phyloP scores from a whole-genome alignment of 2,329 filamentous ascomycete genomes.

The Didymella exigua region DNA sequence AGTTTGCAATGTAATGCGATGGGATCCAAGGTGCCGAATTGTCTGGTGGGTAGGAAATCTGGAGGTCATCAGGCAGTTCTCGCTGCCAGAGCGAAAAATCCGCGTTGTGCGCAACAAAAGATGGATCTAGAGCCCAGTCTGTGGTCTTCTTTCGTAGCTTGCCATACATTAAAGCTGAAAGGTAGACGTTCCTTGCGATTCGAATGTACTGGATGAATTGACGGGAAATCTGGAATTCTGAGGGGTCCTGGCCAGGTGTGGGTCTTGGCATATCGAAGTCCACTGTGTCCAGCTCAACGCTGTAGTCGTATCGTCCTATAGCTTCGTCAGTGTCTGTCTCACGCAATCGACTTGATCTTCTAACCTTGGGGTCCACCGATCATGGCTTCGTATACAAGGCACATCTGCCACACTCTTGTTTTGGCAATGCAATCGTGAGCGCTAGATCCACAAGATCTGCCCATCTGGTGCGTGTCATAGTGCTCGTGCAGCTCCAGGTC shows the following conservation, averaged over 20 bases:
- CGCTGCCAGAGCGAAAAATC: slow-evolving; percentile 76
- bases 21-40: slow-evolving; percentile 82
- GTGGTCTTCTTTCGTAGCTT: slow-evolving; percentile 75
- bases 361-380: slow-evolving; percentile 90
- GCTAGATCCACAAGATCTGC: slow-evolving; percentile 70
- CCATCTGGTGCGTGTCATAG: slow-evolving; percentile 75
- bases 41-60: slow-evolving; percentile 76
- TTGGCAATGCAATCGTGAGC: slow-evolving; percentile 80
- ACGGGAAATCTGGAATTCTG: slow-evolving; percentile 77
- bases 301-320: slow-evolving; percentile 72
- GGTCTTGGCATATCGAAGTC: slow-evolving; percentile 72
- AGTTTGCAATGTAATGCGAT: slow-evolving; percentile 85
- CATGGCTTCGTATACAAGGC: slow-evolving; percentile 88
- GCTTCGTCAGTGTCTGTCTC: slow-evolving; percentile 10
- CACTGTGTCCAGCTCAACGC: slow-evolving; percentile 75
- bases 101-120: slow-evolving; percentile 79
- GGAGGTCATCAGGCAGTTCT: slow-evolving; percentile 78
- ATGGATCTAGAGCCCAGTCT: slow-evolving; percentile 86
- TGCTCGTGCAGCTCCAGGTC: slow-evolving; percentile 91
- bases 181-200: slow-evolving; percentile 76
- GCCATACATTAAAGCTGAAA: slow-evolving; percentile 76
- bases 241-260: slow-evolving; percentile 70
- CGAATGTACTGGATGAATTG: slow-evolving; percentile 84
- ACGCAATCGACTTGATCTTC: neutral
- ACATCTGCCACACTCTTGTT: slow-evolving; percentile 86